Base-by-base conservation (phyloP, 106 monocot genomes). In the Cymbidium sinense region DNA sequence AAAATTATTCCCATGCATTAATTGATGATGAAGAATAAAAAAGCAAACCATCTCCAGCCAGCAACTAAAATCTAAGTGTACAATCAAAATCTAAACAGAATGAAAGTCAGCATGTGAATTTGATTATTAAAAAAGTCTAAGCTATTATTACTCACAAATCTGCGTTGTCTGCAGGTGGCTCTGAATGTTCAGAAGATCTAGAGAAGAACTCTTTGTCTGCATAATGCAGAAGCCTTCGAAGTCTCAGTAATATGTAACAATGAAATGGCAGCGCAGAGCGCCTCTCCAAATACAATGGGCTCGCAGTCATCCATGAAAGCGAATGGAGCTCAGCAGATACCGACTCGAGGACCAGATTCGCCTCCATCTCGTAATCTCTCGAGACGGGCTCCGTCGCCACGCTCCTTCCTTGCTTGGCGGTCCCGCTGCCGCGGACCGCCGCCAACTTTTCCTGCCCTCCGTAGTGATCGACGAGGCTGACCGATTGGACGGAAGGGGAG, bases 391-490 rank as follows among this genome's bases (percentile, higher is more conserved):
- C 95, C 7, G 79, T 50, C 29, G 79, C 84, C 4, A 79, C 73
- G 67, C 70, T 89, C 77, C n/a, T n/a, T n/a, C n/a, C n/a, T 81
- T 88, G 89, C 77, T 88, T 90, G 15, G 79, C 47, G 61, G 64
- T 29, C 15, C 80, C 67, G 34, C 52, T 20, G 11, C 83, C 79
- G 8, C 83, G 85, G 31, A 64, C 54, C 1, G 21, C 9, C 13
- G 81, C 70, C 47, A 18, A 47, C 79, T 88, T 90, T 34, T 92
- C 91, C 62, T 90, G 87, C n/a, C 82, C 64, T 30, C 95, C 90
- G 37, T 98, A 98, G 83, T 98, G 88, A 79, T 98, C 94, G 2
- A 98, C 70, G 25, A 98, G 89, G 65, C 74, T 90, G n/a, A 98
- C 92, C 2, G 88, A 77, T 33, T 94, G 84, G 80, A 98, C 37